Evolutionary conservation across 352 stramenopile genomes (phyloP).

Genomic region (Phytophthora litchii): DNA sequence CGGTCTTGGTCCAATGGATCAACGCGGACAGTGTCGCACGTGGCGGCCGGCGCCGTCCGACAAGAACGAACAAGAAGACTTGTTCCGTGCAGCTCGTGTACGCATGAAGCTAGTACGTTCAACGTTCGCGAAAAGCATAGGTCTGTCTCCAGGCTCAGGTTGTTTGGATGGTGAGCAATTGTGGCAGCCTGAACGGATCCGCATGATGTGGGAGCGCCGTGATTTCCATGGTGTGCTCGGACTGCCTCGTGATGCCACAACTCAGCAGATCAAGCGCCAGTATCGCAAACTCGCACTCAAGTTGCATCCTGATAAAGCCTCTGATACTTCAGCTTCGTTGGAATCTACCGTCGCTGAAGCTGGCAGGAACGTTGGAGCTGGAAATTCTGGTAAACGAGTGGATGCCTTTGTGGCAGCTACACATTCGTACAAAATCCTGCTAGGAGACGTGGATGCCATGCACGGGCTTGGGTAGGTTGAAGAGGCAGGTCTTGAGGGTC

Average conservation of each 20-base stretch:
- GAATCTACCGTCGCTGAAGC: conserved; percentile 38
- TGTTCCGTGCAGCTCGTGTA: conserved; percentile 75
- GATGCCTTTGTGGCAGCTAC: conserved; percentile 83
- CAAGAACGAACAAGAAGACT: conserved; percentile 77
- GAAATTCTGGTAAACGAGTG: conserved; percentile 48
- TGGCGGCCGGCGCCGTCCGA: conserved; percentile 46
- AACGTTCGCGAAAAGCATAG: conserved; percentile 41
- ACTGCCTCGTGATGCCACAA: conserved; percentile 61
- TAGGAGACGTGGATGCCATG: conserved; percentile 51
- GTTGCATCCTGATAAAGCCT: conserved; percentile 80
- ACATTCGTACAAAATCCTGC: conserved; percentile 79
- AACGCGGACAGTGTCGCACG: conserved; percentile 34
- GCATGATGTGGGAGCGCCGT: conserved; percentile 79
- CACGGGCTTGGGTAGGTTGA: conserved; percentile 28
- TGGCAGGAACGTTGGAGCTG: conserved; percentile 17
- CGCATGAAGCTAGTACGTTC: conserved; percentile 82
- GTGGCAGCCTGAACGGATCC: conserved; percentile 80
- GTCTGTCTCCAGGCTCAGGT: conserved; percentile 33
- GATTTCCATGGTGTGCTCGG: conserved; percentile 82
- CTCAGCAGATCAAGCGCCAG: conserved; percentile 80
- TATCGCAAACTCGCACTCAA: conserved; percentile 88
- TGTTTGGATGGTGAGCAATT: conserved; percentile 69
- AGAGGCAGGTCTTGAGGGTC: conserved; percentile 16
- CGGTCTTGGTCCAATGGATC: conserved; percentile 25
- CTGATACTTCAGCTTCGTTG: conserved; percentile 39